Evolutionary conservation across 2,329 filamentous ascomycete species (phyloP).

Genomic region (Ophiostoma ips): DNA sequence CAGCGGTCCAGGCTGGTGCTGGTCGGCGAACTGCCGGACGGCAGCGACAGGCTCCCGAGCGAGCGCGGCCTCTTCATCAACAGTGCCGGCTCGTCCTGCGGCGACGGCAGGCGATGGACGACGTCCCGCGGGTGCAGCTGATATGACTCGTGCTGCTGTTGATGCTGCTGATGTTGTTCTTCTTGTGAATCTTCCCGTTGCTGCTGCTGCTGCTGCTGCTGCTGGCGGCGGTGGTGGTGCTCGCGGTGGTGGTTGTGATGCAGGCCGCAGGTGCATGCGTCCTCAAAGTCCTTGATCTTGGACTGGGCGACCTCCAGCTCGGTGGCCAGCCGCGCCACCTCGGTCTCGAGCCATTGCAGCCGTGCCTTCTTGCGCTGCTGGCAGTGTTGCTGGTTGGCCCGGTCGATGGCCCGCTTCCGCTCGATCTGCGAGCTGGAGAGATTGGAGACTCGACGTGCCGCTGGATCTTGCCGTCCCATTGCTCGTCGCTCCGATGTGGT

Average conservation of each 20-base stretch:
- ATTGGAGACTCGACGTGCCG: slow-evolving; percentile 11
- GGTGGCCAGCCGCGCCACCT: slow-evolving; percentile 11
- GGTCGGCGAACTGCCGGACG: neutral
- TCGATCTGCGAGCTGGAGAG: slow-evolving; percentile 15
- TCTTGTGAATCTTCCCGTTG: too few relatives aligned
- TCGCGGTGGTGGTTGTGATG: neutral
- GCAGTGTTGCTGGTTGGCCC: slow-evolving; percentile 16
- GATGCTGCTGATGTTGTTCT: neutral
- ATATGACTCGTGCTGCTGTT: neutral
- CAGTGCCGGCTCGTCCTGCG: neutral
- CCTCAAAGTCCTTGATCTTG: neutral
- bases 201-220: neutral
- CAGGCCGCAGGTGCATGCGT: neutral
- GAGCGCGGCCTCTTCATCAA: neutral
- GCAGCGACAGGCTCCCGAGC: neutral
- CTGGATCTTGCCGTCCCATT: slow-evolving; percentile 9
- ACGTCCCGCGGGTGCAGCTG: neutral
- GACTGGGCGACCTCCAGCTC: slow-evolving; percentile 3
- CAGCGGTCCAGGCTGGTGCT: neutral
- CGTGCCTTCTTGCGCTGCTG: slow-evolving; percentile 15
- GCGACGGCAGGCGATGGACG: neutral
- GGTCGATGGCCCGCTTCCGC: slow-evolving; percentile 17
- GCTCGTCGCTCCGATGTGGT: neutral
- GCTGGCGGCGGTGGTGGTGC: neutral
- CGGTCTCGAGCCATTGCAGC: slow-evolving; percentile 12